These are phyloP conservation scores for Aspergillus egyptiacus DNA, from an alignment of 495 filamentous ascomycete species.

Conservation along the genomic window DNA sequence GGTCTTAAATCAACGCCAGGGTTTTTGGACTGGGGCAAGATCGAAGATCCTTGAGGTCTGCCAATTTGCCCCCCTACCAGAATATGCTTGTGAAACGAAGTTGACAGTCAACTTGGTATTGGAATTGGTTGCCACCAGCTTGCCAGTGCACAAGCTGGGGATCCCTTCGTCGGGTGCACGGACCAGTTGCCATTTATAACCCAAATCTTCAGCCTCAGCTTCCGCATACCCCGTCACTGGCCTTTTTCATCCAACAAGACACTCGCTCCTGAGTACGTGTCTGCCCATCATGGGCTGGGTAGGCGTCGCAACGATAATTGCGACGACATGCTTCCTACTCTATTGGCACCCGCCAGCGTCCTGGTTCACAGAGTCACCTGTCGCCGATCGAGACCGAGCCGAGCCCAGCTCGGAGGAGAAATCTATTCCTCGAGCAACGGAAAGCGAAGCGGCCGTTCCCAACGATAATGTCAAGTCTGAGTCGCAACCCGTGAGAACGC, in stretches of 20 bases:
- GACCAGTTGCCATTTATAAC: conserved; percentile 7
- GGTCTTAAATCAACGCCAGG: background rate
- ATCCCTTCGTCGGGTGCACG: too few relatives aligned
- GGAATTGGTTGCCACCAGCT: too few relatives aligned
- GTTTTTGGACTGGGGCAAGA: background rate
- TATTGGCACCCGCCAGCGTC: conserved; percentile 29
- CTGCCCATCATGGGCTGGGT: conserved; percentile 34
- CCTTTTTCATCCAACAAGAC: background rate
- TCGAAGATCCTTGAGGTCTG: too few relatives aligned
- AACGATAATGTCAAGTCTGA: background rate
- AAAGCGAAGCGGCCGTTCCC: background rate
- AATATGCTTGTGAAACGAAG: too few relatives aligned
- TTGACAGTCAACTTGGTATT: too few relatives aligned
- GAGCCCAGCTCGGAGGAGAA: conserved; percentile 20
- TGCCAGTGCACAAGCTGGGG: too few relatives aligned
- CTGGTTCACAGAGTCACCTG: conserved; percentile 18
- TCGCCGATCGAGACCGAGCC: conserved; percentile 18
- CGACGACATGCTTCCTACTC: conserved; percentile 29
- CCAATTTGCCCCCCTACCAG: too few relatives aligned
- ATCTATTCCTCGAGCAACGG: conserved; percentile 6
- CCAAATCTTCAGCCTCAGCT: background rate
- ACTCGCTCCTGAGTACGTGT: background rate
- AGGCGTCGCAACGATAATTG: conserved; percentile 29
- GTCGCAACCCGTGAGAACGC: background rate
- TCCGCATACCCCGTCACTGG: background rate